phyloP scores from a whole-genome alignment of 805 yeast genomes.

The Yarrowia phangngaensis region DNA sequence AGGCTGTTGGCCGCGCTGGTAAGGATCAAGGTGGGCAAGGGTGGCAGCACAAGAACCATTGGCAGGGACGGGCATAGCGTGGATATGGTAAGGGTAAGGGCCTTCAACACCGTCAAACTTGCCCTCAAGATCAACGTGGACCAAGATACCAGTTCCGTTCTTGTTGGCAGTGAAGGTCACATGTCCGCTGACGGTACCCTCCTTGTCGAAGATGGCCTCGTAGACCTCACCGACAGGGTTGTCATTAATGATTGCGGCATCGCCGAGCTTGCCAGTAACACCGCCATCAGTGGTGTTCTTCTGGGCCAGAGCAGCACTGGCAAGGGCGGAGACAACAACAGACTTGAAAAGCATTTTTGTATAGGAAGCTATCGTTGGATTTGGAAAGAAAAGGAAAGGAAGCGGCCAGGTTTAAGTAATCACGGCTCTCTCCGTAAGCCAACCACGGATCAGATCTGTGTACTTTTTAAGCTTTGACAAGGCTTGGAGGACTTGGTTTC shows the following conservation, averaged over 20 bases:
- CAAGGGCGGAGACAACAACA: conserved; percentile 20
- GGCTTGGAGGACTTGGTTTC: too few relatives aligned
- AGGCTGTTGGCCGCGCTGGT: conserved; percentile 47
- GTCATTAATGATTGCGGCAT: conserved; percentile 51
- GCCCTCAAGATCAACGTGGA: conserved; percentile 66
- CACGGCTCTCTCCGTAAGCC: too few relatives aligned
- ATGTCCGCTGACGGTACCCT: conserved; percentile 48
- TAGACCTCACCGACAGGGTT: conserved; percentile 53
- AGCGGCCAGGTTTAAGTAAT: conserved; percentile 16
- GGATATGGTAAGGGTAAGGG: conserved; percentile 67
- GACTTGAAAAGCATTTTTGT: conserved; percentile 26
- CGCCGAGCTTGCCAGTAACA: conserved; percentile 30
- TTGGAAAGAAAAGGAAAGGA: conserved; percentile 1
- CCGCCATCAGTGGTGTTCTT: conserved; percentile 24
- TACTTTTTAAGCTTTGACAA: too few relatives aligned
- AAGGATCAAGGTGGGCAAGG: conserved; percentile 63
- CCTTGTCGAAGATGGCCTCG: conserved; percentile 56
- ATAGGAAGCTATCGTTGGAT: conserved; percentile 9
- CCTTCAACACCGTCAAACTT: conserved; percentile 59
- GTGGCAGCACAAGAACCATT: conserved; percentile 52
- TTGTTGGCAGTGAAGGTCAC: conserved; percentile 54
- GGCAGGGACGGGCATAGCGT: conserved; percentile 52
- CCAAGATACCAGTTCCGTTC: conserved; percentile 54
- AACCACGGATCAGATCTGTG: too few relatives aligned
- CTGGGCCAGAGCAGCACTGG: conserved; percentile 25